Base-by-base conservation (phyloP, 768 basidiomycete species). In the Pulveroboletus sp. region DNA sequence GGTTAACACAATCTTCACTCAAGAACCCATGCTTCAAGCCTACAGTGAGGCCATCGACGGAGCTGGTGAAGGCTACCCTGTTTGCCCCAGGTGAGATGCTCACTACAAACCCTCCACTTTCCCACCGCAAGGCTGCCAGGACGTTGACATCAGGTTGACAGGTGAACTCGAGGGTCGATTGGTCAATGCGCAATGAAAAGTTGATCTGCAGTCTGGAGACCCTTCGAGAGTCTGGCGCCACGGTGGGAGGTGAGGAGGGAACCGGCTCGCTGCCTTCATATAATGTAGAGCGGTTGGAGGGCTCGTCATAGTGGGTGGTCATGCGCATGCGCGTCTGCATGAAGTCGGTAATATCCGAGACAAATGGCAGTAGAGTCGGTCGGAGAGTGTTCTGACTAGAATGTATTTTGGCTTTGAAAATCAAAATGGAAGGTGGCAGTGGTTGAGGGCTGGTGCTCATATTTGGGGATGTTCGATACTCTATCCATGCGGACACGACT, bases 61-160 rank as follows among this genome's bases (percentile, higher is more conserved):
- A 82, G 6, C 88, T 89, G 0, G 85, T 83, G 56, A 96, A 83
- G 10, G 82, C 78, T 31, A 88, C 73, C 42, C 77, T 81, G n/a
- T 80, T 75, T 42, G 81, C 81, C 3, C 83, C 83, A 2, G 93
- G 87, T 33, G 85, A 80, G 36, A 91, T 72, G 58, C 82, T 88
- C 47, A 93, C 67, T 43, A 93, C 71, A 61, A 97, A 93, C 0
- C 93, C 93, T 37, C 95, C 95, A 57, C 89, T 94, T 47, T 95
- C 87, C 95, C 95, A 98, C 41, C 89, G 79, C 31, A 96, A 63
- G 2, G 85, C 86, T 12, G 89, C 91, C 37, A 86, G 76, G n/a
- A 96, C 94, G 55, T 94, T 92, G 45, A 93, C 90, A 60, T 93
- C 91, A 0, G 92, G 92, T 52, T 85, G 82, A 57, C 95, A 97